Evolutionary conservation across 257 asterid species (phyloP).

Genomic region (Cynanchum wilfordii): DNA sequence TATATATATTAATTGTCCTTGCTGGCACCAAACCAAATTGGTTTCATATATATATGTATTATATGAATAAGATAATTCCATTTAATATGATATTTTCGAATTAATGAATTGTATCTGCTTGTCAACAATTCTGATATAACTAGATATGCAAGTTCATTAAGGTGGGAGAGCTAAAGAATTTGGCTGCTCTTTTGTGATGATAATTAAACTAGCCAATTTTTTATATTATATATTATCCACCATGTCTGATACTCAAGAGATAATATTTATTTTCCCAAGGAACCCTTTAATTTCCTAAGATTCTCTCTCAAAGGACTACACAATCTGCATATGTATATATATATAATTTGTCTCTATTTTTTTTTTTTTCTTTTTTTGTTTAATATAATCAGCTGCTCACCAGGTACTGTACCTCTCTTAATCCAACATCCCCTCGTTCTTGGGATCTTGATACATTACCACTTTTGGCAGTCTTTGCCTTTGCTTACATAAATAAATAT

Average conservation of each 20-base stretch:
- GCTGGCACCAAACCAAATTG: conserved; percentile 17
- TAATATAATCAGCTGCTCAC: conserved; percentile 27
- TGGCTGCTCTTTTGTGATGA: conserved; percentile 15
- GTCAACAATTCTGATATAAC: neutral
- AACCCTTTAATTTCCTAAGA: conserved; percentile 46
- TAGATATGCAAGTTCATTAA: conserved; percentile 1
- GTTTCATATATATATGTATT: neutral
- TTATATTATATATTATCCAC: conserved; percentile 8
- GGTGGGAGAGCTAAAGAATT: neutral
- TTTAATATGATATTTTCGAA: too few species aligned
- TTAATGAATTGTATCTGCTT: too few species aligned
- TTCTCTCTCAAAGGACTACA: conserved; percentile 55
- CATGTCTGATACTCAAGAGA: neutral
- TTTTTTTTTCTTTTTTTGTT: conserved; percentile 3
- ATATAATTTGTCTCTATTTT: too few species aligned
- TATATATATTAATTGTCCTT: conserved; percentile 10
- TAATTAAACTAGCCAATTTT: conserved; percentile 41
- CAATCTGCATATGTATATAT: conserved; percentile 9
- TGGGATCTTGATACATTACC: neutral
- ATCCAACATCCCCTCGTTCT: neutral
- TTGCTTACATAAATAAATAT: neutral
- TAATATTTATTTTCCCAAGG: conserved; percentile 28
- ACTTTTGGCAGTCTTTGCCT: neutral
- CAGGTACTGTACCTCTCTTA: neutral
- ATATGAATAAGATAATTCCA: too few species aligned